Conservation (phyloP, 2,329 filamentous ascomycete species). For the Lasiodiplodia hormozganensis region DNA sequence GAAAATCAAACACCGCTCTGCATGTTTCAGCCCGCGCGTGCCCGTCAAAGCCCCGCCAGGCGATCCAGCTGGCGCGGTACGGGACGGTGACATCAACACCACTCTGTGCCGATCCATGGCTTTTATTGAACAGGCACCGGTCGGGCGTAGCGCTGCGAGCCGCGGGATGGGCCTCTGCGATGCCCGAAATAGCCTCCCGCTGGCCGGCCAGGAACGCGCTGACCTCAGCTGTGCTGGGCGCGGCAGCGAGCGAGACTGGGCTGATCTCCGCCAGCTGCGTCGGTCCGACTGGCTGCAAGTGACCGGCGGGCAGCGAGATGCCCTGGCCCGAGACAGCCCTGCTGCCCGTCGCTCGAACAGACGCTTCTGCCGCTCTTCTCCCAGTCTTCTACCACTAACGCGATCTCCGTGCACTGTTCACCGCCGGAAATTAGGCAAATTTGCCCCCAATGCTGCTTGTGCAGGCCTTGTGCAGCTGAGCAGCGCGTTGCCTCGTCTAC, state of each 20-base stretch:
- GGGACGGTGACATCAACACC: constrained; percentile 27
- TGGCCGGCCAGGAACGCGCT: constrained; percentile 22
- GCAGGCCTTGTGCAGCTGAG: constrained; percentile 35
- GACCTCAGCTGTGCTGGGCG: constrained; percentile 22
- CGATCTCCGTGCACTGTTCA: constrained; percentile 35
- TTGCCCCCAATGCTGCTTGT: constrained; percentile 19
- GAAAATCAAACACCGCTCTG: constrained; percentile 41
- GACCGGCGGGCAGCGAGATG: constrained; percentile 15
- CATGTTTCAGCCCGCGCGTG: constrained; percentile 51
- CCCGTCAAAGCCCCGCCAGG: constrained; percentile 39
- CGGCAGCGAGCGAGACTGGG: constrained; percentile 22
- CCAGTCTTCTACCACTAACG: constrained; percentile 41
- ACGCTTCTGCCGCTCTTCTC: constrained; percentile 48
- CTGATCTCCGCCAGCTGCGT: constrained; percentile 19
- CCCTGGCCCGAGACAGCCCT: constrained; percentile 29
- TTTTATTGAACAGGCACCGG: constrained; percentile 18
- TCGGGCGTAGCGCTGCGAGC: constrained; percentile 15
- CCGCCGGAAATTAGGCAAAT: constrained; percentile 32
- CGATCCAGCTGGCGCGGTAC: constrained; percentile 17
- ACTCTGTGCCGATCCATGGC: constrained; percentile 20
- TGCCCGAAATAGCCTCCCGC: constrained; percentile 16
- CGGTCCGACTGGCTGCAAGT: constrained; percentile 24
- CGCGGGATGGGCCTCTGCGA: background rate
- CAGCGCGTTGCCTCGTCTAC: constrained; percentile 26
- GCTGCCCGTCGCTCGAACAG: constrained; percentile 27